Percentiles rank a stretch among this genome's conserved stretches.
These are phyloP conservation scores for Eucalyptus regnans DNA, from an alignment of 345 rosid genomes.

Conservation along the genomic window DNA sequence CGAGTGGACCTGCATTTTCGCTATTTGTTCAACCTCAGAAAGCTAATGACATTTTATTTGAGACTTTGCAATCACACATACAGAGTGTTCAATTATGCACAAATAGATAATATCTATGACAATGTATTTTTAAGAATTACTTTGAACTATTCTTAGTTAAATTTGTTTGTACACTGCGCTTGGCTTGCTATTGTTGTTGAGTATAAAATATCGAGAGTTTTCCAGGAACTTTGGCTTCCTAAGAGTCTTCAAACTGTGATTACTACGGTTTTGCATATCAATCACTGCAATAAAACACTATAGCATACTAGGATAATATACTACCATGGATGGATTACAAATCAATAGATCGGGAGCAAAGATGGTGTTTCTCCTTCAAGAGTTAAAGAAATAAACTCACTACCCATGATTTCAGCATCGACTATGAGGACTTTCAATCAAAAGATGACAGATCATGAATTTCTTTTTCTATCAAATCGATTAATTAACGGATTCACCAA, in stretches of 20 bases:
- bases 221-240: not conserved
- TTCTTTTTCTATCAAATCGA: not conserved
- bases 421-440: not conserved
- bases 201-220: not conserved
- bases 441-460: not conserved
- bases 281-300: not conserved
- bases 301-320: not conserved
- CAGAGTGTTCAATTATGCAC: not conserved
- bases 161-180: not conserved
- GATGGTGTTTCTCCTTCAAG: not conserved
- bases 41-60: not conserved
- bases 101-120: not conserved
- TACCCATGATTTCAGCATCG: not conserved
- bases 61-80: not conserved
- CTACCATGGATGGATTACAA: not conserved
- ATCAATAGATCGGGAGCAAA: not conserved
- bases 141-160: not conserved
- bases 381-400: not conserved
- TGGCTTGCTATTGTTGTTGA: not conserved
- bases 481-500: not conserved
- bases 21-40: not conserved
- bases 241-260: not conserved
- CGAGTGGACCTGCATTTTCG: not conserved
- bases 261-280: not conserved
- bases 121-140: not conserved